A percentile compares a stretch with the other conserved stretches of the same genome.
phyloP scores from a whole-genome alignment of 2,329 filamentous ascomycete genomes.

The Trichoderma sp. region DNA sequence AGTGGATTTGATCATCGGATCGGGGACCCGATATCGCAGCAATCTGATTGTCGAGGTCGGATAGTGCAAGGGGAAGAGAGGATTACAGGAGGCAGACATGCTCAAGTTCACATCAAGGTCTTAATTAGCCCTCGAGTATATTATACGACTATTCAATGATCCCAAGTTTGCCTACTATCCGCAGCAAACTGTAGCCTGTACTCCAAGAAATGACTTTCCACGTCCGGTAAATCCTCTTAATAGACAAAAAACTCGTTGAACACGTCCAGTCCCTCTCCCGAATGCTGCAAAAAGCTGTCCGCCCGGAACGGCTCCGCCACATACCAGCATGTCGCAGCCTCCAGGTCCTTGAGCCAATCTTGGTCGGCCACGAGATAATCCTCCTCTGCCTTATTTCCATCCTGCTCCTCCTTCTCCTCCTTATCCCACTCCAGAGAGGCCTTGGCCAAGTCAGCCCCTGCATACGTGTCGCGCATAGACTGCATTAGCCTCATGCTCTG shows the following conservation, averaged over 20 bases:
- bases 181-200: neutral
- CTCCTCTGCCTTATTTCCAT: neutral
- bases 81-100: neutral
- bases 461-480: constrained; percentile 18
- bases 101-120: neutral
- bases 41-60: neutral
- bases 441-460: constrained; percentile 11
- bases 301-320: constrained; percentile 18
- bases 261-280: constrained; percentile 8
- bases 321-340: constrained; percentile 19
- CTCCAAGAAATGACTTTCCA: neutral
- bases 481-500: constrained; percentile 20
- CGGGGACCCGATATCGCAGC: constrained; percentile 7
- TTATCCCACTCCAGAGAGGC: constrained; percentile 10
- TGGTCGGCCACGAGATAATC: constrained; percentile 16
- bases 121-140: neutral
- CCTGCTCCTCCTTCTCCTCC: neutral
- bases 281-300: constrained; percentile 10
- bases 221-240: neutral
- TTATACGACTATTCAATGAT: neutral
- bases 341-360: constrained; percentile 16
- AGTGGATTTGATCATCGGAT: neutral
- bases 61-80: neutral
- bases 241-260: constrained; percentile 13
- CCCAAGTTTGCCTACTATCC: neutral